Base-by-base conservation (phyloP, 2,329 filamentous ascomycete species). In the Blastomyces gilchristii region DNA sequence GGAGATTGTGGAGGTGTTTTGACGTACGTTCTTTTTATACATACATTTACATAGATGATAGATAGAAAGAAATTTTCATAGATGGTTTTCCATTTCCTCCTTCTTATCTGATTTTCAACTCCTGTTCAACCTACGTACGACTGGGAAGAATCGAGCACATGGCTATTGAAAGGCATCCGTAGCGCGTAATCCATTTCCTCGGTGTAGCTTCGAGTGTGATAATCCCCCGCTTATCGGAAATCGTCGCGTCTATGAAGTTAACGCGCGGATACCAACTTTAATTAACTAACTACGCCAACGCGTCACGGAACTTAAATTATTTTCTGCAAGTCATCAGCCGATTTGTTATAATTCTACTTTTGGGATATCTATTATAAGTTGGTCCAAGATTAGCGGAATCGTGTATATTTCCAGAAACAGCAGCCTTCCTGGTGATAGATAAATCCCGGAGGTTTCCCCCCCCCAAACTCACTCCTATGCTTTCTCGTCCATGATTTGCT, bases 1-100 rank as follows among this genome's bases (percentile, higher is more conserved):
- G 58, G 71, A 76, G 64, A 75, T 80, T 60, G 76, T 77, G 62
- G 78, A 80, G 64, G 67, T 80, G 63, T 78, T 80, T 66, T 79
- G 67, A 72, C 63, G 41, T 25, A 22, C n/a, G n/a, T 25, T 28
- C 25, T 50, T 12, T 12, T 25, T 50, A 12, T 28, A 50, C 12
- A 50, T 3, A 28, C n/a, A 9, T 28, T 22, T 22, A 22, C n/a
- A 22, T 22, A 22, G n/a, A 22, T 22, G n/a, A 22, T 22, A 22
- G n/a, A 22, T 22, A 22, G n/a, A 22, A 22, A 28, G 11, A 28
- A 11, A 50, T 25, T 1, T 49, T 25, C 22, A 49, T 53, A 53
- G 50, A 53, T 2, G 14, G 52, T 54, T 18, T 11, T 50, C 1
- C 47, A 22, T 8, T 12, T 50, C 9, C 22, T 18, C 16, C 1